A percentile compares a stretch with the other conserved stretches of the same genome.
phyloP scores from a whole-genome alignment of 73 alveolate genomes.

The Uronychia binucleata region DNA sequence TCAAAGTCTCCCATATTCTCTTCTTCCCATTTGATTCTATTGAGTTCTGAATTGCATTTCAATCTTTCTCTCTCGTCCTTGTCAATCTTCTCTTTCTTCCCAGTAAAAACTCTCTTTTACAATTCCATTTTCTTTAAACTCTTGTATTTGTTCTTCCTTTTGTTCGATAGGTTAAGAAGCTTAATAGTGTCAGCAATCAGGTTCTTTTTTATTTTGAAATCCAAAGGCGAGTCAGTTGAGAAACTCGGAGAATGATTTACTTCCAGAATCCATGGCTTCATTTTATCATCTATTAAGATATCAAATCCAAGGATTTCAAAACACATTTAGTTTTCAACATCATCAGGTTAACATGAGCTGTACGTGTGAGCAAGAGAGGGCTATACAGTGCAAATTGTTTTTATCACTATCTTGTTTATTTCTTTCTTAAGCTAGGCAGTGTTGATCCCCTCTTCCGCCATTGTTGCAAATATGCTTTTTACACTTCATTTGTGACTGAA shows the following conservation, averaged over 20 bases:
- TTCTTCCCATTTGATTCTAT: not conserved
- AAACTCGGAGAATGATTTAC: slow-evolving; percentile 67
- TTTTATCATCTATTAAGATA: slow-evolving; percentile 62
- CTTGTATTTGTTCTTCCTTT: not conserved
- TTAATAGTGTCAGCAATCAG: slow-evolving; percentile 17
- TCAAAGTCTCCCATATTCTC: not conserved
- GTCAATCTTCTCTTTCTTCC: not conserved
- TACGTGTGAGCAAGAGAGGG: not conserved
- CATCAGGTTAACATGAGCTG: not conserved
- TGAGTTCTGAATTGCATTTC: not conserved
- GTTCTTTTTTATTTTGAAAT: slow-evolving; percentile 27
- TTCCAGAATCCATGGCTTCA: slow-evolving; percentile 72
- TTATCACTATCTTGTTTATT: not conserved
- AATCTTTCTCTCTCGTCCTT: not conserved
- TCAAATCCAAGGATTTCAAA: slow-evolving; percentile 75
- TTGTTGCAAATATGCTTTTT: not conserved
- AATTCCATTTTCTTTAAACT: not conserved
- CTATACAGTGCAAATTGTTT: not conserved
- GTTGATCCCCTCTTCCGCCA: not conserved
- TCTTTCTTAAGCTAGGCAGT: not conserved
- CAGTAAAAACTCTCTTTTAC: not conserved
- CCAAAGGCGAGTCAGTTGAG: slow-evolving; percentile 48
- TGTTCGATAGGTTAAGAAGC: slow-evolving; percentile 4
- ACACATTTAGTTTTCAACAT: slow-evolving; percentile 29
- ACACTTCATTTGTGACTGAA: not conserved